phyloP scores from a whole-genome alignment of 2,329 filamentous ascomycete species.

The Fusarium vanettenii region DNA sequence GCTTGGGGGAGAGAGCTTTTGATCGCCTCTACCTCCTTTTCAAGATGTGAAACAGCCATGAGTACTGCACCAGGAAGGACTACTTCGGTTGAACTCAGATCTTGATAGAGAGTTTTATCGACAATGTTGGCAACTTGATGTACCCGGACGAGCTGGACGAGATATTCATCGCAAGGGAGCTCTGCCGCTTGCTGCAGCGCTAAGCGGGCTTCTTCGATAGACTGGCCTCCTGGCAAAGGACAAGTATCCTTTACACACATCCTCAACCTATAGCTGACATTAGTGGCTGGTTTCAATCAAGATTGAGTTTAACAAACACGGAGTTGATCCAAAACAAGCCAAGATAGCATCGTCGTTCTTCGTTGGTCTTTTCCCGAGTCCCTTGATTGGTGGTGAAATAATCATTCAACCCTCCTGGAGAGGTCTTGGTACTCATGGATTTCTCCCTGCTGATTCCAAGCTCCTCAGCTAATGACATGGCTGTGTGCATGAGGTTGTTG shows the following conservation, averaged over 20 bases:
- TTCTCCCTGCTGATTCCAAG: constrained; percentile 5
- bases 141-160: background rate
- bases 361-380: background rate
- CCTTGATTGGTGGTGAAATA: background rate
- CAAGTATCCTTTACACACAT: background rate
- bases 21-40: constrained; percentile 12
- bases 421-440: background rate
- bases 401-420: background rate
- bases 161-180: constrained; percentile 1
- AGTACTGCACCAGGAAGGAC: background rate
- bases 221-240: background rate
- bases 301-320: background rate
- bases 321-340: constrained; percentile 21
- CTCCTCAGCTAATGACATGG: constrained; percentile 14
- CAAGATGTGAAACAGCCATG: constrained; percentile 1
- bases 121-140: background rate
- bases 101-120: background rate
- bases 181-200: background rate
- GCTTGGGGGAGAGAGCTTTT: background rate
- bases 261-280: background rate
- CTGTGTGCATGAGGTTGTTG: constrained; percentile 14
- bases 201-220: background rate
- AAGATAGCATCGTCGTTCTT: constrained; percentile 11
- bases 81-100: background rate
- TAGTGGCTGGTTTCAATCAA: background rate